phyloP scores from a whole-genome alignment of 225 moss, liverwort and hornwort genomes.

The Anthoceros angustus region DNA sequence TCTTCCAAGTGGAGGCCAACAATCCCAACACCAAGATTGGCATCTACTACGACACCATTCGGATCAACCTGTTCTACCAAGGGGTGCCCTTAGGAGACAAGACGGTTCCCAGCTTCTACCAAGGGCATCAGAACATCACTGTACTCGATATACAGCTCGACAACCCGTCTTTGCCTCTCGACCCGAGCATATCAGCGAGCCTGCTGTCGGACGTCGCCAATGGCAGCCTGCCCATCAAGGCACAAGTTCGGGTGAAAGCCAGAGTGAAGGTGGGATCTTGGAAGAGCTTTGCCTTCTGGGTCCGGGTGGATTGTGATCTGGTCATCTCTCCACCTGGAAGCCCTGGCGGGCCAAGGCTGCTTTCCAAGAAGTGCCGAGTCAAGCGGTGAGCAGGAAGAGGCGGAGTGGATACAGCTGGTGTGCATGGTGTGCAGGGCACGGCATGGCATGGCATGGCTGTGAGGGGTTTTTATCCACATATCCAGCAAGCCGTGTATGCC shows the following conservation, averaged over 20 bases:
- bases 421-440: no score
- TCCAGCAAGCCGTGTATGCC: no score
- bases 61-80: constrained; percentile 32
- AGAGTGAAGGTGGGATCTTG: constrained; percentile 44
- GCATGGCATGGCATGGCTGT: no score
- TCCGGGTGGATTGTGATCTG: constrained; percentile 34
- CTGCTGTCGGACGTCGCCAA: constrained; percentile 22
- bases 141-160: constrained; percentile 20
- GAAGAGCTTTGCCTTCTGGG: constrained; percentile 32
- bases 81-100: constrained; percentile 25
- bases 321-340: constrained; percentile 15
- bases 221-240: constrained; percentile 22
- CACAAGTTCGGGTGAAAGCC: constrained; percentile 32
- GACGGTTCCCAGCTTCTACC: constrained; percentile 33
- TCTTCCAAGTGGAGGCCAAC: constrained; percentile 17
- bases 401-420: no score
- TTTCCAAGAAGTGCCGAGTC: constrained; percentile 10
- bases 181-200: constrained; percentile 19
- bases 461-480: no score
- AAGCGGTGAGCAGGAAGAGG: constrained; percentile 14
- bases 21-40: constrained; percentile 67
- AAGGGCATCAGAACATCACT: constrained; percentile 34
- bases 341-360: constrained; percentile 9
- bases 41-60: constrained; percentile 43
- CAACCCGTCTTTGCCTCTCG: constrained; percentile 26